Evolutionary conservation across 2,329 filamentous ascomycete species (phyloP).

Genomic region (Alternaria ethzedia): DNA sequence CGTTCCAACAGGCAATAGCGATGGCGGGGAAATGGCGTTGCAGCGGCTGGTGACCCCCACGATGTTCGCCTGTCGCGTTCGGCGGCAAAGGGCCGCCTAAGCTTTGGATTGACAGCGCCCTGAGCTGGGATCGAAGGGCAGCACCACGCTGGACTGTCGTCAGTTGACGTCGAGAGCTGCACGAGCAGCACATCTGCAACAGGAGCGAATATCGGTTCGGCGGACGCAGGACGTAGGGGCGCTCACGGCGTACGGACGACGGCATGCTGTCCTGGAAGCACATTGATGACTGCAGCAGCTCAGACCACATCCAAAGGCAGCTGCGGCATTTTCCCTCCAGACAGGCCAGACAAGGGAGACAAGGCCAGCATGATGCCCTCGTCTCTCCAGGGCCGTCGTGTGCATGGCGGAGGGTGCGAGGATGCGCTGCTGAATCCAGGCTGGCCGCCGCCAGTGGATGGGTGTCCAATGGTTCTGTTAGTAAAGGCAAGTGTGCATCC

Average conservation of each 20-base stretch:
- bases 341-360: not conserved
- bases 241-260: conserved; percentile 5
- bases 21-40: not conserved
- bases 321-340: conserved; percentile 26
- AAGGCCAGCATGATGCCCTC: conserved; percentile 9
- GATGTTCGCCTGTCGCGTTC: conserved; percentile 15
- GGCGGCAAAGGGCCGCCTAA: conserved; percentile 18
- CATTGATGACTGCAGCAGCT: conserved; percentile 15
- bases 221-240: conserved; percentile 6
- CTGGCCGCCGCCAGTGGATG: not conserved
- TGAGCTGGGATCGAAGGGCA: conserved; percentile 3
- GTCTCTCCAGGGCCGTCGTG: not conserved
- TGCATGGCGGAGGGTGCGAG: not conserved
- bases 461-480: not conserved
- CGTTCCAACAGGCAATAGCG: not conserved
- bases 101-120: conserved; percentile 14
- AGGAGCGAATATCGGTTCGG: conserved; percentile 3
- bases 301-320: conserved; percentile 6
- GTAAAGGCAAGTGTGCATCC: not conserved
- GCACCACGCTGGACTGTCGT: conserved; percentile 7
- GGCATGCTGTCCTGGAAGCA: conserved; percentile 4
- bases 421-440: not conserved
- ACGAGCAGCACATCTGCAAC: not conserved
- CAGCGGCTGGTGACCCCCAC: conserved; percentile 15
- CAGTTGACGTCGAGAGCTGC: not conserved